These are phyloP conservation scores for Dothistroma septosporum DNA, from an alignment of 2,329 filamentous ascomycete genomes.

Conservation along the genomic window DNA sequence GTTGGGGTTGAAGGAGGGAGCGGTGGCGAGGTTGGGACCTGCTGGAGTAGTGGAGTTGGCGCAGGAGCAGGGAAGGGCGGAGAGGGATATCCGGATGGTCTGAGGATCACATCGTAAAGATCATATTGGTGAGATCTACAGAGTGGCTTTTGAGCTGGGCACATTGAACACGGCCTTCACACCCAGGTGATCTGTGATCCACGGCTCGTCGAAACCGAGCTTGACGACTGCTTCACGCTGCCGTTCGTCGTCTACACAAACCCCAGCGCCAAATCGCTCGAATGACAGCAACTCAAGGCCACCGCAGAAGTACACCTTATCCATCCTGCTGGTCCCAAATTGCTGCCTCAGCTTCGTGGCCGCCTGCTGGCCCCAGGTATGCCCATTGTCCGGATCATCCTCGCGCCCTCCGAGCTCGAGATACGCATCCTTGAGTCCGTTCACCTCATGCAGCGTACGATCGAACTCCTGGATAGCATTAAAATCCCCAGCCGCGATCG, in stretches of 20 bases:
- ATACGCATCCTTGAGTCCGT: constrained; percentile 51
- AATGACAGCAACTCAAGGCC: constrained; percentile 35
- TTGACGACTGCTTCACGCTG: constrained; percentile 30
- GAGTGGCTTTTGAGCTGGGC: background rate
- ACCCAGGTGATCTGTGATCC: constrained; percentile 52
- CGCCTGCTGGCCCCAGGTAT: constrained; percentile 57
- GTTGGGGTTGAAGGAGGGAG: constrained; percentile 35
- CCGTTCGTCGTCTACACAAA: constrained; percentile 40
- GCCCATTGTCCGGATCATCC: constrained; percentile 46
- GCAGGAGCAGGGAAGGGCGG: constrained; percentile 29
- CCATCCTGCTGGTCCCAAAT: constrained; percentile 53
- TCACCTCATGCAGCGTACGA: constrained; percentile 45
- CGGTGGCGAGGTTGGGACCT: constrained; percentile 32
- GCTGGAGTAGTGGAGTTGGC: constrained; percentile 31
- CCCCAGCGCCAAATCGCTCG: constrained; percentile 47
- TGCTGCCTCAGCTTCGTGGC: constrained; percentile 37
- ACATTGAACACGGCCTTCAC: constrained; percentile 35
- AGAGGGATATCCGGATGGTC: constrained; percentile 31
- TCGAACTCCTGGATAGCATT: constrained; percentile 58
- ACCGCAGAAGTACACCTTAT: constrained; percentile 51
- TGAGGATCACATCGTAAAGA: constrained; percentile 14
- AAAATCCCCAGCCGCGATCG: constrained; percentile 51
- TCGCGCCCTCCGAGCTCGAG: constrained; percentile 51
- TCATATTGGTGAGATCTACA: background rate
- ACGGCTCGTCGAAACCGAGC: constrained; percentile 40